A percentile compares a stretch with the other conserved stretches of the same genome.
These are phyloP conservation scores for Dianthus caryophyllus DNA, from an alignment of 148 eudicot genomes.

Conservation along the genomic window DNA sequence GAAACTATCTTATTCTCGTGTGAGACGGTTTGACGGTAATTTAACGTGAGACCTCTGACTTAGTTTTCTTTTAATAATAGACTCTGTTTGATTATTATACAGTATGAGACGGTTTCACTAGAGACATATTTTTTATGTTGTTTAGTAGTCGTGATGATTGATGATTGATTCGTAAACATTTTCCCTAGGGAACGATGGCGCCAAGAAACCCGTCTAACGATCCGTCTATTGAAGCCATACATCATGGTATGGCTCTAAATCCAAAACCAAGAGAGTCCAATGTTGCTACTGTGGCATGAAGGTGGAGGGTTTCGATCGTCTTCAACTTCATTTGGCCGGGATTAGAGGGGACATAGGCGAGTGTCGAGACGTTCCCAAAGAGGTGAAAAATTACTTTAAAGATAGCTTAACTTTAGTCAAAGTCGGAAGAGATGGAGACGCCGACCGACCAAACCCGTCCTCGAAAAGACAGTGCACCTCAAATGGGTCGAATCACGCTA, in stretches of 20 bases:
- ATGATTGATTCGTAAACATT: conserved; percentile 7
- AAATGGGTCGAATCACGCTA: conserved; percentile 9
- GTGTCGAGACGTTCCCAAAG: conserved; percentile 36
- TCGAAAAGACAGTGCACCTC: conserved; percentile 31
- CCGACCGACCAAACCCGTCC: conserved; percentile 25
- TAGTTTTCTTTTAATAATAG: no score
- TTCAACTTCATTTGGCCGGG: conserved; percentile 48
- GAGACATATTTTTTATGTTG: no score
- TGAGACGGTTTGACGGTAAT: no score
- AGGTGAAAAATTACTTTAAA: conserved; percentile 33
- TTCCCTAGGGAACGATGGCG: conserved; percentile 25
- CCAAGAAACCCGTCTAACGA: conserved; percentile 22
- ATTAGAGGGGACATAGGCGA: conserved; percentile 30
- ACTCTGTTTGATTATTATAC: no score
- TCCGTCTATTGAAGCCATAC: conserved; percentile 26
- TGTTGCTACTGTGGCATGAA: conserved; percentile 51
- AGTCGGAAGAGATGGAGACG: conserved; percentile 27
- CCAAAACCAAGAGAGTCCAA: conserved; percentile 29
- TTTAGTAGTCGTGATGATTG: no score
- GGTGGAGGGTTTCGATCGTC: conserved; percentile 42
- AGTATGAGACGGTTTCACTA: no score
- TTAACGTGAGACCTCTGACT: no score
- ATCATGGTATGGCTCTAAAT: conserved; percentile 48
- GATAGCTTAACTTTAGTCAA: conserved; percentile 25
- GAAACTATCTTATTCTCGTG: no score